Base-by-base conservation (phyloP, 257 asterid genomes). In the Mitragyna speciosa region DNA sequence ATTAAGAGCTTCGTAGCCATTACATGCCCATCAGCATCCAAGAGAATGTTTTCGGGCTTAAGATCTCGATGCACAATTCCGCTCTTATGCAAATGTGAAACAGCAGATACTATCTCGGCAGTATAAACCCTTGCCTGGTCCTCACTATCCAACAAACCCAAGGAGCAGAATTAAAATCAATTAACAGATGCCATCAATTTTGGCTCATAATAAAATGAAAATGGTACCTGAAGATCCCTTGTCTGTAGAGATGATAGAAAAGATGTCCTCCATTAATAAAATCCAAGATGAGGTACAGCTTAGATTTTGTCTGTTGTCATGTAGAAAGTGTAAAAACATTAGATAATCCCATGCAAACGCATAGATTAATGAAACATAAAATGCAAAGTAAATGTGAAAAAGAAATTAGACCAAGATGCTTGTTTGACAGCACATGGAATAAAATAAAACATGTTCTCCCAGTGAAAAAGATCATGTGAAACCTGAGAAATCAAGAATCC, bases 21-120 rank as follows among this genome's bases (percentile, higher is more conserved):
- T 86, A 94, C 98, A 86, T 94, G 98, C 72, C 98, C 98, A 86
- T 94, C 97, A 83, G 91, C 86, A 90, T 91, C 97, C 97, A 94
- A 92, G 89, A 94, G 98, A 86, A 92, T 93, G 85, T 94, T 94
- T 85, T 94, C 98, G 10, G 98, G 98, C 85, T 94, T 94, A 88
- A 94, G 91, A 78, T 94, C 98, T 75, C 98, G 91, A 86, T 94
- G 97, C 86, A 94, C 97, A 70, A 94, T 94, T 88, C 98, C 97
- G 30, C 81, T 86, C 89, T 90, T 80, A 91, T 94, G 98, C 83
- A 94, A 97, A 84, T 94, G 98, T 48, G 98, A 89, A 83, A 92
- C 98, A 79, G 98, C 98, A 85, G 97, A 92, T 33, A 92, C 95
- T 84, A 94, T 94, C 94, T 94, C 98, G 73, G 97, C 97, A 20